These are phyloP conservation scores for Didymella segeticola DNA, from an alignment of 2,329 filamentous ascomycete genomes.

Conservation along the genomic window DNA sequence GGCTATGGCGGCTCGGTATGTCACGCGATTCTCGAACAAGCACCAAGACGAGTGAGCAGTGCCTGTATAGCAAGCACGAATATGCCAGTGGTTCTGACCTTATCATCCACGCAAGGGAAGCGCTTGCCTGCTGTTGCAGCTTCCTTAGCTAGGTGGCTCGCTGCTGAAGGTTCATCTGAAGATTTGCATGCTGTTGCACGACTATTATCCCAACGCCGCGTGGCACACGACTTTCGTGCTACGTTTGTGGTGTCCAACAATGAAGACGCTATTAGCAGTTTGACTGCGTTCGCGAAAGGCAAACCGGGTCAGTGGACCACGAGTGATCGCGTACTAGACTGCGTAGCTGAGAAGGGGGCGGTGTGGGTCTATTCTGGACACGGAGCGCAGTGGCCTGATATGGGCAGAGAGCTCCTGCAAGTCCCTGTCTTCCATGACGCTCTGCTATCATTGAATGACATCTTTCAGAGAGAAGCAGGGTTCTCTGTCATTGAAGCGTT, in stretches of 20 bases:
- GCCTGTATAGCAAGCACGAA: not conserved
- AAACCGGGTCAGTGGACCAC: slow-evolving; percentile 3
- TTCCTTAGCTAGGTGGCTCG: slow-evolving; percentile 33
- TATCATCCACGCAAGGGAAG: slow-evolving; percentile 46
- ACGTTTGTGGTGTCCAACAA: slow-evolving; percentile 31
- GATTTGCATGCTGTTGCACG: slow-evolving; percentile 29
- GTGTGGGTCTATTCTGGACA: slow-evolving; percentile 55
- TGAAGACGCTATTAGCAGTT: slow-evolving; percentile 26
- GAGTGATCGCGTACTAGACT: slow-evolving; percentile 19
- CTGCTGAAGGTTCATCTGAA: slow-evolving; percentile 20
- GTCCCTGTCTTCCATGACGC: slow-evolving; percentile 31
- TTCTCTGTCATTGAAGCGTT: slow-evolving; percentile 30
- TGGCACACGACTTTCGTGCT: slow-evolving; percentile 42
- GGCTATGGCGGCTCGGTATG: slow-evolving; percentile 54
- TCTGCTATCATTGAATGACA: slow-evolving; percentile 34
- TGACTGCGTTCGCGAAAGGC: slow-evolving; percentile 25
- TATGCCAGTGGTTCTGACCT: slow-evolving; percentile 20
- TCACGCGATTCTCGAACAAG: slow-evolving; percentile 53
- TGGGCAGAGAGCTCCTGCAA: slow-evolving; percentile 50
- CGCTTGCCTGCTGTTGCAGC: slow-evolving; percentile 31
- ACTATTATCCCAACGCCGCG: slow-evolving; percentile 42
- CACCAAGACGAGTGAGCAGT: not conserved
- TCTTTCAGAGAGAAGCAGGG: slow-evolving; percentile 25
- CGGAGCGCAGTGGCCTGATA: slow-evolving; percentile 53
- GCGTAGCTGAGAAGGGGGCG: slow-evolving; percentile 22